Base-by-base conservation (phyloP, 176 grass and related monocot species). In the Pontederia paniculata region DNA sequence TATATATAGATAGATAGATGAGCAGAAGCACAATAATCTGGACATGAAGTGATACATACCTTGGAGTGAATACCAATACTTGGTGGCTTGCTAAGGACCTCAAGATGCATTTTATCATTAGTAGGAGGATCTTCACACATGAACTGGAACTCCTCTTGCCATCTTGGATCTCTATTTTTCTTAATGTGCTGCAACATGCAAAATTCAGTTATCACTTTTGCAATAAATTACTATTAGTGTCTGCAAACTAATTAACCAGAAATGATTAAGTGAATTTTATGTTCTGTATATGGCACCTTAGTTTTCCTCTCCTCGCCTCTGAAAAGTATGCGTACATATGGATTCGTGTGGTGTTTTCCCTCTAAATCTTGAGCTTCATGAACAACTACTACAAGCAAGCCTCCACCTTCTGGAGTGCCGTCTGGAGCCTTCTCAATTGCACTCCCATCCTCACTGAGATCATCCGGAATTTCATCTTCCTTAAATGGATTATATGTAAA, bases 261-360 rank as follows among this genome's bases (percentile, higher is more conserved):
- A 31, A 31, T 31, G 25, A 31, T 31, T 31, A 31, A 1, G 5
- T 2, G 5, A 31, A 31, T 31, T 31, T 31, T 2, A 2, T 31
- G 25, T 31, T 5, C 25, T 31, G 25, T 28, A 37, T 8, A 17
- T 15, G 2, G 5, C 78, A 89, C 86, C 86, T 90, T 90, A 51
- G 86, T 90, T 50, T 82, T 90, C 68, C 17, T 93, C 77, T 83
- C 79, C 57, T 86, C 82, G 45, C 82, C 88, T 72, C 19, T 93
- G 63, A 93, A 86, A 47, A 74, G 10, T 53, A 93, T 76, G 58
- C 75, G 74, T 13, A 74, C 82, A 75, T 72, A 93, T 0, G 88
- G 88, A 80, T 93, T 93, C 6, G 82, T 93, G 41, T 93, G 88
- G 71, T 93, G 82, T 45, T 93, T 93, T 62, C 88, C 82, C 67